A percentile compares a stretch with the other conserved stretches of the same genome.
These are phyloP conservation scores for Erythrophleum fordii DNA, from an alignment of 306 rosid species.

Conservation along the genomic window DNA sequence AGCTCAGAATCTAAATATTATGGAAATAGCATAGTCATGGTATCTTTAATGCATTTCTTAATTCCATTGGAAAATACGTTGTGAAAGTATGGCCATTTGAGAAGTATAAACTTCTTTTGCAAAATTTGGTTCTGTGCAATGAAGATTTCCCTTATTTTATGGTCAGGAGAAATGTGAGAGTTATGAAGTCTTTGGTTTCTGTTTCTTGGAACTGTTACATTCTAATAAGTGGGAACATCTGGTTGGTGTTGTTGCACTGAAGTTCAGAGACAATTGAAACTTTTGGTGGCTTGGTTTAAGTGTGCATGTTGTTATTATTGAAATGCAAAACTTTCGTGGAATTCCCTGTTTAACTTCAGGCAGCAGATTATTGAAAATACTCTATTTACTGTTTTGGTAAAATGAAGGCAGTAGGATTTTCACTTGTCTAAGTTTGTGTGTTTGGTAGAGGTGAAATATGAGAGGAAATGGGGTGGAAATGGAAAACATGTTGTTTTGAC, in stretches of 20 bases:
- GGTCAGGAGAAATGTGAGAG: neutral
- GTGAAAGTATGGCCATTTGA: neutral
- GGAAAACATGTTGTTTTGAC: neutral
- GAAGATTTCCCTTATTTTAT: neutral
- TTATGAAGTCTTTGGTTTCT: neutral
- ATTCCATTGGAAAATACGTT: neutral
- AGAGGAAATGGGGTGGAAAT: neutral
- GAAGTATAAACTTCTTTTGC: neutral
- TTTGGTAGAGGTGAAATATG: neutral
- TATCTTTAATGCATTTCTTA: neutral
- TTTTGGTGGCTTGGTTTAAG: neutral
- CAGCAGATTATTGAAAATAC: neutral
- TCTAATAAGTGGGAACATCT: neutral
- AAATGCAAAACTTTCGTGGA: neutral
- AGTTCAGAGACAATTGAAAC: neutral
- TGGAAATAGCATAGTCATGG: neutral
- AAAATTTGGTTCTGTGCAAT: neutral
- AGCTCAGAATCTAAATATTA: neutral
- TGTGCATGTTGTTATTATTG: neutral
- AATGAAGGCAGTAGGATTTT: constrained; percentile 17
- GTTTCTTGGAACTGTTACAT: neutral
- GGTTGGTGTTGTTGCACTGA: neutral
- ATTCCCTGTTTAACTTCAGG: neutral
- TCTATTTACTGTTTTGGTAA: neutral
- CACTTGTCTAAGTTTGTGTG: neutral